Conservation (phyloP, 495 filamentous ascomycete species). For the Viridothelium virens region DNA sequence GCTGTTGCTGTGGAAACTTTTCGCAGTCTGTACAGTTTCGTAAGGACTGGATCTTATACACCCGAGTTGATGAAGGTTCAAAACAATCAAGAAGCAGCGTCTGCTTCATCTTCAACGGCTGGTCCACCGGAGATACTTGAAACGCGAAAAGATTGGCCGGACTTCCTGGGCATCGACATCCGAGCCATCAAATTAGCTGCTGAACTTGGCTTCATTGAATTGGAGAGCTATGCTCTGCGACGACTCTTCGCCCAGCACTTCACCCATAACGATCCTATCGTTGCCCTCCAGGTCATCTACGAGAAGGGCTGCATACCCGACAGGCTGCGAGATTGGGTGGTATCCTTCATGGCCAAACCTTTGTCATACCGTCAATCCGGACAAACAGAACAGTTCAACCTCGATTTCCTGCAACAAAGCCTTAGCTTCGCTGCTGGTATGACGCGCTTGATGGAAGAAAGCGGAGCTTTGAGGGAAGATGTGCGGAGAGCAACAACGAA, state of each 20-base stretch:
- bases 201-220: conserved; percentile 5
- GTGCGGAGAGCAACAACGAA: not conserved
- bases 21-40: conserved; percentile 14
- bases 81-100: not conserved
- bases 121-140: conserved; percentile 5
- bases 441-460: not conserved
- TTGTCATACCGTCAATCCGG: not conserved
- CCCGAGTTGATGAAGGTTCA: not conserved
- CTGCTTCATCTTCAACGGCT: not conserved
- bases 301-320: not conserved
- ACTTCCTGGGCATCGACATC: not conserved
- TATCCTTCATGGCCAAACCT: conserved; percentile 10
- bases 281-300: conserved; percentile 9
- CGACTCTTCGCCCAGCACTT: conserved; percentile 11
- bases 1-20: conserved; percentile 9
- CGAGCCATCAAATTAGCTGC: not conserved
- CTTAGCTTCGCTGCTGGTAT: conserved; percentile 1
- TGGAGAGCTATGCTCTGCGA: conserved; percentile 1
- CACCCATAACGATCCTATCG: conserved; percentile 12
- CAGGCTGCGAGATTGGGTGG: not conserved
- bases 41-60: not conserved
- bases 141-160: conserved; percentile 6
- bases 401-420: not conserved
- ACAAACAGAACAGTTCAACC: conserved; percentile 1
- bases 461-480: conserved; percentile 5